Evolutionary conservation across 176 grass and related monocot genomes (phyloP).

Genomic region (Raddia guianensis): DNA sequence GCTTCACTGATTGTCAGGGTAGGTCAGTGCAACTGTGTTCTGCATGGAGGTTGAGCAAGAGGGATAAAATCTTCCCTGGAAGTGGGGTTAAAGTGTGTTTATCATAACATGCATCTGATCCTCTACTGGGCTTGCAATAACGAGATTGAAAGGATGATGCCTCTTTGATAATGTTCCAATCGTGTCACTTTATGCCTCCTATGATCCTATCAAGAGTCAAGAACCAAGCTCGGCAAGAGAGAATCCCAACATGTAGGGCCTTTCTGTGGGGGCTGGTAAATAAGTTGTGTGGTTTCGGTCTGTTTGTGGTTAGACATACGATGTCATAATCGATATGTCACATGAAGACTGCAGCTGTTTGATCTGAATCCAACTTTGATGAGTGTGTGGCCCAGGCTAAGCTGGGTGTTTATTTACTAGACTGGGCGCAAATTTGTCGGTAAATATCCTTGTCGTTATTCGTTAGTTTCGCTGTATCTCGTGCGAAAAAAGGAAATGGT

Average conservation of each 20-base stretch:
- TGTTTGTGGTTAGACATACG: constrained; percentile 34
- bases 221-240: constrained; percentile 32
- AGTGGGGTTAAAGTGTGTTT: constrained; percentile 51
- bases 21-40: not conserved
- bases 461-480: not conserved
- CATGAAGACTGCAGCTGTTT: constrained; percentile 36
- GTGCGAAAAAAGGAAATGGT: not conserved
- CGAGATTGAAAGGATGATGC: constrained; percentile 25
- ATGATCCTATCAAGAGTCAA: constrained; percentile 24
- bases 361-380: constrained; percentile 32
- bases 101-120: constrained; percentile 53
- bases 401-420: not conserved
- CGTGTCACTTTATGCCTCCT: constrained; percentile 30
- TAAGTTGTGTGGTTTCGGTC: constrained; percentile 30
- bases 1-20: constrained; percentile 7
- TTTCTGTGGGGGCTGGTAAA: constrained; percentile 30
- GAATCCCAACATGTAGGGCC: constrained; percentile 19
- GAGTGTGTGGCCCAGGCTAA: constrained; percentile 9
- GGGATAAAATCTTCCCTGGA: constrained; percentile 19
- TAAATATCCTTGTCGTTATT: constrained; percentile 32
- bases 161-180: constrained; percentile 32
- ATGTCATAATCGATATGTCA: constrained; percentile 39
- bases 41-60: constrained; percentile 18
- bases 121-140: constrained; percentile 14
- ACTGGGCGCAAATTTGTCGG: not conserved